phyloP scores from a whole-genome alignment of 768 basidiomycete genomes.

The Termitomyces heimii region DNA sequence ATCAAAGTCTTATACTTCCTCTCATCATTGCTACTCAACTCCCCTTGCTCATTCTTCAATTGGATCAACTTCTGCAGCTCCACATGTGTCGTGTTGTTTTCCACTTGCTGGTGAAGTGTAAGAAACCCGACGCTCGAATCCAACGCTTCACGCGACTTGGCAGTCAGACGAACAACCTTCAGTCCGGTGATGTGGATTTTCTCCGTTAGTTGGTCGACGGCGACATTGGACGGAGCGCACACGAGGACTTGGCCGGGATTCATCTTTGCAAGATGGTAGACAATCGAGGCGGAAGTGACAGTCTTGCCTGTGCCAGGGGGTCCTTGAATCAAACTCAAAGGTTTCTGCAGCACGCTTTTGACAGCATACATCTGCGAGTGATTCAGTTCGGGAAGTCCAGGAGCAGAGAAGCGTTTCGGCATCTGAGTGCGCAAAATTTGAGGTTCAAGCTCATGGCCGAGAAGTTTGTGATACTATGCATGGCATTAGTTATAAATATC shows the following conservation, averaged over 20 bases:
- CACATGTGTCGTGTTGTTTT: conserved; percentile 92
- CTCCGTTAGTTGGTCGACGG: conserved; percentile 97
- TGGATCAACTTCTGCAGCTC: conserved; percentile 98
- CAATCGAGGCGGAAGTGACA: conserved; percentile 97
- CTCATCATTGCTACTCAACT: conserved; percentile 94
- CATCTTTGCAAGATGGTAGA: conserved; percentile 99
- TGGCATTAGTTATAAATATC: conserved; percentile 1
- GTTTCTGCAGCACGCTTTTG: conserved; percentile 97
- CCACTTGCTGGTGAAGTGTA: conserved; percentile 95
- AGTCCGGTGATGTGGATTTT: conserved; percentile 99
- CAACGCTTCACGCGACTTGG: conserved; percentile 96
- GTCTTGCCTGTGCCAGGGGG: conserved; percentile 99
- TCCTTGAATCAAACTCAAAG: conserved; percentile 95
- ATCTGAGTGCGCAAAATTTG: conserved; percentile 87
- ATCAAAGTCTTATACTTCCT: conserved; percentile 97
- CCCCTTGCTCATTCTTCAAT: conserved; percentile 96
- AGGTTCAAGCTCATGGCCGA: conserved; percentile 96
- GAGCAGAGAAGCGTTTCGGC: conserved; percentile 97
- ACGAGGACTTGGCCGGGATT: conserved; percentile 99
- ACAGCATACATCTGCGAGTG: conserved; percentile 99
- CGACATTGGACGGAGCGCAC: conserved; percentile 98
- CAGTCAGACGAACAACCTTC: conserved; percentile 96
- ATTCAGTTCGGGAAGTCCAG: conserved; percentile 95
- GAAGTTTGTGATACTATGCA: conserved; percentile 89
- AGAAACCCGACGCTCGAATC: conserved; percentile 94